A percentile compares a stretch with the other conserved stretches of the same genome.
Evolutionary conservation across 1,284 basidiomycete species (phyloP).

Genomic region (Athelia psychrophila): DNA sequence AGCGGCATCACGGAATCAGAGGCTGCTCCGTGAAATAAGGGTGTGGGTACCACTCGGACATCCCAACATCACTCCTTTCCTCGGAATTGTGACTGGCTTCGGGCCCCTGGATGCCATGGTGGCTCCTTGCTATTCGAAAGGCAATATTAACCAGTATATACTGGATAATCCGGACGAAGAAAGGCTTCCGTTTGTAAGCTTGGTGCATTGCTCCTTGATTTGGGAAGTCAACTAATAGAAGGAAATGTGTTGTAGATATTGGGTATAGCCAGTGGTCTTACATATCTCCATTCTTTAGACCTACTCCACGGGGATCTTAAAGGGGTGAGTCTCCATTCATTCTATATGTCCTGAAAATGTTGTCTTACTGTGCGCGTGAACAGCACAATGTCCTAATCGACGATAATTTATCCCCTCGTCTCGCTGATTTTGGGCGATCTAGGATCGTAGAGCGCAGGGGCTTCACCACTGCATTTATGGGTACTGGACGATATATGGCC

Average conservation of each 20-base stretch:
- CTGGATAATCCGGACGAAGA: conserved; percentile 9
- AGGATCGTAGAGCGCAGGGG: conserved; percentile 15
- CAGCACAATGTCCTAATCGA: conserved; percentile 21
- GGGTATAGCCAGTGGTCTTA: conserved; percentile 16
- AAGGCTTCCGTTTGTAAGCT: conserved; percentile 14
- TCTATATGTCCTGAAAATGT: neutral
- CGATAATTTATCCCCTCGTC: conserved; percentile 15
- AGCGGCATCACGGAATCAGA: neutral
- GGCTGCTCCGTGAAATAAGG: neutral
- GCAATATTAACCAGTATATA: conserved; percentile 14
- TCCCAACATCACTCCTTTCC: neutral
- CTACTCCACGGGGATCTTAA: conserved; percentile 23
- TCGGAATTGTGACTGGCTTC: neutral
- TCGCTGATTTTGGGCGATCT: conserved; percentile 24
- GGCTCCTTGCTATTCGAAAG: conserved; percentile 17
- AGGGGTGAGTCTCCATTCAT: conserved; percentile 11
- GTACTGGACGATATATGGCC: conserved; percentile 18
- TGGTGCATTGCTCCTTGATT: neutral
- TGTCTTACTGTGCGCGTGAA: neutral
- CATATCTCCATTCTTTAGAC: conserved; percentile 18
- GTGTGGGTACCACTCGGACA: neutral
- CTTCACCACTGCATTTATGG: conserved; percentile 17
- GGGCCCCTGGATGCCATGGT: conserved; percentile 3
- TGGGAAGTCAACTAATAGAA: neutral
- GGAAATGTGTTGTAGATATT: conserved; percentile 8